phyloP scores from a whole-genome alignment of 306 rosid genomes.

The Medicago ruthenica region DNA sequence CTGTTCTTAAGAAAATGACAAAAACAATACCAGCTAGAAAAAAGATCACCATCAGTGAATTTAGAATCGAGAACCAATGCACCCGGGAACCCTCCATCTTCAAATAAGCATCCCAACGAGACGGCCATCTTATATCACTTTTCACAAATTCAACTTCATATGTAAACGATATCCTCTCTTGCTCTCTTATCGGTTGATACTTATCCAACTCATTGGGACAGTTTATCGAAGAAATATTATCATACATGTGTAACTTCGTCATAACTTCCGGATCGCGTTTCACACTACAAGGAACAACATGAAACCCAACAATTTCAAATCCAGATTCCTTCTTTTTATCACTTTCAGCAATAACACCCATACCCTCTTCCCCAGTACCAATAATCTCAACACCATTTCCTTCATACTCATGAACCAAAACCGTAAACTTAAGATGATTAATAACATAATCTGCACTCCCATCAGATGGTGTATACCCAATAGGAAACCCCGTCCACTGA shows the following conservation, averaged over 20 bases:
- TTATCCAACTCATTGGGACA: constrained; percentile 73
- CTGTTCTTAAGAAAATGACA: constrained; percentile 89
- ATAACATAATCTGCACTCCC: constrained; percentile 78
- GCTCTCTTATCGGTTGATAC: constrained; percentile 80
- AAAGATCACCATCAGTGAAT: constrained; percentile 81
- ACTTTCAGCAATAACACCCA: constrained; percentile 73
- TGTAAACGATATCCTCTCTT: constrained; percentile 81
- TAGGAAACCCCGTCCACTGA: constrained; percentile 97
- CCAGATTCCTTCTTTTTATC: constrained; percentile 86
- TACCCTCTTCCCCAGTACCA: constrained; percentile 94
- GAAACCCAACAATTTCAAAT: constrained; percentile 92
- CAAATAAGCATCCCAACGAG: constrained; percentile 98
- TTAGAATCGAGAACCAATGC: constrained; percentile 79
- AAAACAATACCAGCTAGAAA: constrained; percentile 96
- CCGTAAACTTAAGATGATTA: constrained; percentile 85
- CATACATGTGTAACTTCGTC: constrained; percentile 58
- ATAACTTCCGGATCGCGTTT: constrained; percentile 66
- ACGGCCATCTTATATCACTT: constrained; percentile 90
- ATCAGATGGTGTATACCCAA: constrained; percentile 75
- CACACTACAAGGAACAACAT: constrained; percentile 81
- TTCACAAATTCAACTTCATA: constrained; percentile 90
- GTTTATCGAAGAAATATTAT: constrained; percentile 41
- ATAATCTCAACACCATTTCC: constrained; percentile 80
- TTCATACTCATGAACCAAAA: constrained; percentile 89
- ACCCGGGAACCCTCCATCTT: constrained; percentile 97